Conservation (phyloP, 1,284 basidiomycete genomes). For the Ceratobasidium sp. region DNA sequence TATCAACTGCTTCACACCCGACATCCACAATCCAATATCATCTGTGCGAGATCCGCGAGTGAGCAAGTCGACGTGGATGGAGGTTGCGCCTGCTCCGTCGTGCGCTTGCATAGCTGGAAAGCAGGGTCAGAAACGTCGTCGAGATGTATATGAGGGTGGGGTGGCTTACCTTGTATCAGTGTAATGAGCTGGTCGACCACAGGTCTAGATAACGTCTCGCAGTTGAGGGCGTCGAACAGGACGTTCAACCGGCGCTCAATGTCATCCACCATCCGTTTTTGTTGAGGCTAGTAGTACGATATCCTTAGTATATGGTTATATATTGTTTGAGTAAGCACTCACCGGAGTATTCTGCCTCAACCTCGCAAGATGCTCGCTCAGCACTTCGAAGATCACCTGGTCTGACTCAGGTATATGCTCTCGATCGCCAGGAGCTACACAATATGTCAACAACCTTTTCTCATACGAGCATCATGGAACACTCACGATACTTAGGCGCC, state of each 20-base stretch:
- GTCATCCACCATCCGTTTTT: slow-evolving; percentile 90
- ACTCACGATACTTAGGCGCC: slow-evolving; percentile 86
- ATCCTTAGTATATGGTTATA: neutral
- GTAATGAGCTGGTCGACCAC: slow-evolving; percentile 78
- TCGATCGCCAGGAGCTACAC: slow-evolving; percentile 86
- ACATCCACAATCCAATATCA: slow-evolving; percentile 90
- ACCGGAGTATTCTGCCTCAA: slow-evolving; percentile 81
- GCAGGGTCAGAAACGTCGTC: slow-evolving; percentile 44
- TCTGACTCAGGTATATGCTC: slow-evolving; percentile 86
- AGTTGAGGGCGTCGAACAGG: slow-evolving; percentile 92
- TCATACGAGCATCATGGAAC: slow-evolving; percentile 46
- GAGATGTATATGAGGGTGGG: slow-evolving; percentile 33
- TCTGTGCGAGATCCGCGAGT: slow-evolving; percentile 81
- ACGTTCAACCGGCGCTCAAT: slow-evolving; percentile 89
- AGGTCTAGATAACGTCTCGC: slow-evolving; percentile 82
- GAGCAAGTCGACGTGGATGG: slow-evolving; percentile 84
- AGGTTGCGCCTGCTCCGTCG: slow-evolving; percentile 77
- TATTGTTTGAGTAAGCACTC: slow-evolving; percentile 54
- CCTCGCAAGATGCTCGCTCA: slow-evolving; percentile 71
- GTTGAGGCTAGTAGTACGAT: slow-evolving; percentile 69
- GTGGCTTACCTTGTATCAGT: slow-evolving; percentile 73
- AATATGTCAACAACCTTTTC: slow-evolving; percentile 59
- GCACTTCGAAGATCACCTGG: slow-evolving; percentile 75
- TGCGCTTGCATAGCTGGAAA: slow-evolving; percentile 76
- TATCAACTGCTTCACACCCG: slow-evolving; percentile 82